Evolutionary conservation across 2,329 filamentous ascomycete species (phyloP).

Genomic region (Raffaelea deltoideospora): DNA sequence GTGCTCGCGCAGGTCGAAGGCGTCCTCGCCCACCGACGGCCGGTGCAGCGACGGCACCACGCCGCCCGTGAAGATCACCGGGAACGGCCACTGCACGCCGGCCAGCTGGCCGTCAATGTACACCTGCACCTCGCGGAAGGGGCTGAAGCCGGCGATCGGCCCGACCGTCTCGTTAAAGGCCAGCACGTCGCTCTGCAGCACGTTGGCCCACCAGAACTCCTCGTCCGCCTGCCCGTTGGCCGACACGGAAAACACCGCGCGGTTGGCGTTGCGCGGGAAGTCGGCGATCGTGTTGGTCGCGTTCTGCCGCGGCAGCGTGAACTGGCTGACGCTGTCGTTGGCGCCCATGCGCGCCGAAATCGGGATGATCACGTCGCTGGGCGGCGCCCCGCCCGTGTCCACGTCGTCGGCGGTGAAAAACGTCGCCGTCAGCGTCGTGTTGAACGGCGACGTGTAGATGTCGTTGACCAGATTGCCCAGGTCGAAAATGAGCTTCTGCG

Average conservation of each 20-base stretch:
- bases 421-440: constrained; percentile 58
- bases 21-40: constrained; percentile 63
- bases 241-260: constrained; percentile 61
- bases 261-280: constrained; percentile 51
- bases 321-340: constrained; percentile 44
- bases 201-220: constrained; percentile 79
- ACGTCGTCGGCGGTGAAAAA: constrained; percentile 41
- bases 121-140: constrained; percentile 67
- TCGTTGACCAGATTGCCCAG: constrained; percentile 57
- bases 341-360: constrained; percentile 40
- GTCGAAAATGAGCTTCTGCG: constrained; percentile 67
- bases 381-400: constrained; percentile 21
- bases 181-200: constrained; percentile 43
- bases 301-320: constrained; percentile 47
- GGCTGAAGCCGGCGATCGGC: constrained; percentile 49
- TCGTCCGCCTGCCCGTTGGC: constrained; percentile 62
- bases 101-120: constrained; percentile 58
- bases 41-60: constrained; percentile 63
- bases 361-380: constrained; percentile 53
- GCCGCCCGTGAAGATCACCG: constrained; percentile 69
- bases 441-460: constrained; percentile 58
- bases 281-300: constrained; percentile 40
- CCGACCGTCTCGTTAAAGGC: constrained; percentile 44
- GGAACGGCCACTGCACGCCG: constrained; percentile 69
- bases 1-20: constrained; percentile 64